A percentile compares a stretch with the other conserved stretches of the same genome.
phyloP scores from a whole-genome alignment of 73 alveolate genomes.

The Effrenium voratum region DNA sequence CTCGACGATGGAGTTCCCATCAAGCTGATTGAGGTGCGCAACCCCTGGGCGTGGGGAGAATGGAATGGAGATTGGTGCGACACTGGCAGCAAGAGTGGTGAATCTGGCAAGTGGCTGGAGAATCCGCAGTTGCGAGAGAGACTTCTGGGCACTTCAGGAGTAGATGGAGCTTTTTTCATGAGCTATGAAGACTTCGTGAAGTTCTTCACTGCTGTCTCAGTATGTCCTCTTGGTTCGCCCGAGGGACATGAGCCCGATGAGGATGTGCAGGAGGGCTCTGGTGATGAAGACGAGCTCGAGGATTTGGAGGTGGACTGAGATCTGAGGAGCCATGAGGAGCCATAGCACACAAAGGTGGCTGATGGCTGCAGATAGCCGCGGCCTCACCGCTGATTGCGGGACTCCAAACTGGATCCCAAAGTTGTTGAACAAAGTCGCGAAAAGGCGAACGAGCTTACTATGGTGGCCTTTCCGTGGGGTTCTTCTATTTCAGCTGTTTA shows the following conservation, averaged over 20 bases:
- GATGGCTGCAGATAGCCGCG: too few relatives aligned
- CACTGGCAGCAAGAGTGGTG: not conserved
- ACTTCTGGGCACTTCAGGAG: not conserved
- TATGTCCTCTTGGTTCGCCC: not conserved
- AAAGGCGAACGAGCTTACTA: too few relatives aligned
- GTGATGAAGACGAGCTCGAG: not conserved
- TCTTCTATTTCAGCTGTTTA: too few relatives aligned
- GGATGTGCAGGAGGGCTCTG: not conserved
- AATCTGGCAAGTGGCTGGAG: not conserved
- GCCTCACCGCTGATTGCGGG: too few relatives aligned
- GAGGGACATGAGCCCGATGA: not conserved
- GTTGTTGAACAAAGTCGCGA: too few relatives aligned
- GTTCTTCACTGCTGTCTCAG: not conserved
- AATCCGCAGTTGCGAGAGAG: not conserved
- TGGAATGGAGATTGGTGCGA: constrained; percentile 36
- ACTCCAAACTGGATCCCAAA: too few relatives aligned
- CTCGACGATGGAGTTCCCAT: not conserved
- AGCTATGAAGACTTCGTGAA: not conserved
- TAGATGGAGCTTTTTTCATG: not conserved
- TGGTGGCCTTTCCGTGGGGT: too few relatives aligned
- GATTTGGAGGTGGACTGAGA: too few relatives aligned
- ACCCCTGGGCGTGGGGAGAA: not conserved
- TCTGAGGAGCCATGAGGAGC: too few relatives aligned
- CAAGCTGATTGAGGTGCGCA: not conserved
- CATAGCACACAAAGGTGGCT: too few relatives aligned